Base-by-base conservation (phyloP, 176 grass and related monocot species). In the Bromus sterilis region DNA sequence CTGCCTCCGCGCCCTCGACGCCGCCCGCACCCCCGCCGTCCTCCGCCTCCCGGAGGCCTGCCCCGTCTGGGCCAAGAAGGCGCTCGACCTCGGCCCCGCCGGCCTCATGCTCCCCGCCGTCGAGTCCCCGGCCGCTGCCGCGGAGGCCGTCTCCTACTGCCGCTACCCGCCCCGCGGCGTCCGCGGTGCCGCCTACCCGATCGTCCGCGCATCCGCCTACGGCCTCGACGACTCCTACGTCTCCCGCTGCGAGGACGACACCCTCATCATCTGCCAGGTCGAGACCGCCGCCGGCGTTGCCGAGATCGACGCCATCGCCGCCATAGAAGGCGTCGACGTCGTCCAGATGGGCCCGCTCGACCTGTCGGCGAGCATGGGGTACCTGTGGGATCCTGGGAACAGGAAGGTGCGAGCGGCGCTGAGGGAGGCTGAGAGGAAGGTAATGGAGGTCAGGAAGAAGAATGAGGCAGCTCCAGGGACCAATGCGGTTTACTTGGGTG, bases 351-450 rank as follows among this genome's bases (percentile, higher is more conserved):
- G 95, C 3, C 95, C 95, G 10, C 78, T 94, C 30, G 90, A 98
- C 74, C 86, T 98, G 71, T 94, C 92, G 24, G 95, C 92, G 13
- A 94, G 95, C 88, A 86, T 98, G 90, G 95, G 95, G 3, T 98
- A 90, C 77, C 71, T 98, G 60, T 98, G 95, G 92, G 95, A 93
- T 65, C 86, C 92, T 2, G 92, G 95, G 76, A 92, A 98, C 84
- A 86, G 89, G 86, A 98, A 93, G 84, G 95, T 98, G 60, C 87
- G 84, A 39, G 86, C 88, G 11, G 42, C 82, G 9, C 59, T 93
- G 25, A 94, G 89, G 83, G 95, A 95, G 56, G 86, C 89, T 0
- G 92, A 98, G 76, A 91, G 73, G 82, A 94, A 86, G 74, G 86
- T 98, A 42, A 32, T 95, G 72, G 83, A 84, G 35, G 79, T 68